Base-by-base conservation (phyloP, 2,329 filamentous ascomycete species). In the Lomentospora prolificans region DNA sequence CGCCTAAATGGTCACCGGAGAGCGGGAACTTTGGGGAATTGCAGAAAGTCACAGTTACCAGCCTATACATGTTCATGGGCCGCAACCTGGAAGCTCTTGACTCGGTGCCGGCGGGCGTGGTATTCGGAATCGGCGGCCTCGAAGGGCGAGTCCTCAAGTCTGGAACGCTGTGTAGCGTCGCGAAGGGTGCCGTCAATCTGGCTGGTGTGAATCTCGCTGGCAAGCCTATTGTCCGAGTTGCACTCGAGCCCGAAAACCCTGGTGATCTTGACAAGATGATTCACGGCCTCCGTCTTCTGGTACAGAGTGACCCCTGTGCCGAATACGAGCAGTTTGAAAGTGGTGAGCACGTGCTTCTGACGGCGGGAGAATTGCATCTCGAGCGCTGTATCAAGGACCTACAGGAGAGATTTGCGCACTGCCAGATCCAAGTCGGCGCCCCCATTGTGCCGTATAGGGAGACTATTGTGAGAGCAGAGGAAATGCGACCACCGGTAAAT, bases 381-480 rank as follows among this genome's bases (percentile, higher is more conserved):
- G 94, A 99, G 70, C 79, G 94, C 57, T 99, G 94, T 67, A 70
- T 99, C 58, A 96, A 94, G 55, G 94, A 99, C 73, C 76, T 99
- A 25, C 82, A 90, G 59, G 94, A 99, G 66, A 80, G 94, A 4
- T 99, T 96, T 66, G 92, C 94, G 4, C 86, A 84, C 60, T 97
- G 95, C 66, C 92, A 97, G 61, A 91, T 99, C 54, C 92, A 97
- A 66, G 89, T 89, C 27, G 91, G 94, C 57, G 89, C 89, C 46
- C 89, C 94, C 1, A 97, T 99, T 59, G 94, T 99, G 12, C 94
- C 94, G 0, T 99, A 96, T 69, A 81, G 91, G 57, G 94, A 99
- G 72, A 94, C 90, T 0, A 96, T 95, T 57, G 85, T 96, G 41
- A 80, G 82, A 25, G 88, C 86, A 0, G 82, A 90, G 36, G 94